Evolutionary conservation across 1,284 basidiomycete species (phyloP).

Genomic region (Ustilago trichophora): DNA sequence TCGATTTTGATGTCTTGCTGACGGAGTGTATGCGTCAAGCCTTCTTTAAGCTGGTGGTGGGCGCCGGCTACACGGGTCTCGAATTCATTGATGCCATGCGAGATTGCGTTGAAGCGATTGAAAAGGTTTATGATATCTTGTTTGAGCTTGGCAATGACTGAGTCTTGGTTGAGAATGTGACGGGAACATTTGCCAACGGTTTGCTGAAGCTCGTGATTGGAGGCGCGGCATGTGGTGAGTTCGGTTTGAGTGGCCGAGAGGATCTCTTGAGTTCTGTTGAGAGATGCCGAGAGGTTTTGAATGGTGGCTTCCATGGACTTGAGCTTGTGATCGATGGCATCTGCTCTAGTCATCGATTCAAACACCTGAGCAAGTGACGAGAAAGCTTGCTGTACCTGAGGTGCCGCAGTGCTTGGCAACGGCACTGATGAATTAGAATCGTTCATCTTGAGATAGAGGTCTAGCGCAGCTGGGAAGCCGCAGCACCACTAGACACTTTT

Average conservation of each 20-base stretch:
- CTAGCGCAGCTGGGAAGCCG: too few relatives aligned
- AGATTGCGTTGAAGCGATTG: neutral
- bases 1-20: too few relatives aligned
- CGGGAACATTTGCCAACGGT: neutral
- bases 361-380: neutral
- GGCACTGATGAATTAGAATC: too few relatives aligned
- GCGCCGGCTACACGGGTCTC: too few relatives aligned
- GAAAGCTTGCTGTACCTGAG: constrained; percentile 1
- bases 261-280: constrained; percentile 3
- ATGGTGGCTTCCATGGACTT: neutral
- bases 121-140: neutral
- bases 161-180: neutral
- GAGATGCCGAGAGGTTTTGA: neutral
- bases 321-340: constrained; percentile 1
- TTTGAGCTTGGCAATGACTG: neutral
- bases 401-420: neutral
- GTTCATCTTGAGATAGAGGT: too few relatives aligned
- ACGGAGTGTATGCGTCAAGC: too few relatives aligned
- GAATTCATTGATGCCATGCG: too few relatives aligned
- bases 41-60: too few relatives aligned
- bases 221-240: neutral
- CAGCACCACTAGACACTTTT: too few relatives aligned
- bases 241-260: constrained; percentile 1
- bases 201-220: neutral
- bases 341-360: neutral